Evolutionary conservation across 1,139 yeast species (phyloP).

Genomic region (Pichia inconspicua): DNA sequence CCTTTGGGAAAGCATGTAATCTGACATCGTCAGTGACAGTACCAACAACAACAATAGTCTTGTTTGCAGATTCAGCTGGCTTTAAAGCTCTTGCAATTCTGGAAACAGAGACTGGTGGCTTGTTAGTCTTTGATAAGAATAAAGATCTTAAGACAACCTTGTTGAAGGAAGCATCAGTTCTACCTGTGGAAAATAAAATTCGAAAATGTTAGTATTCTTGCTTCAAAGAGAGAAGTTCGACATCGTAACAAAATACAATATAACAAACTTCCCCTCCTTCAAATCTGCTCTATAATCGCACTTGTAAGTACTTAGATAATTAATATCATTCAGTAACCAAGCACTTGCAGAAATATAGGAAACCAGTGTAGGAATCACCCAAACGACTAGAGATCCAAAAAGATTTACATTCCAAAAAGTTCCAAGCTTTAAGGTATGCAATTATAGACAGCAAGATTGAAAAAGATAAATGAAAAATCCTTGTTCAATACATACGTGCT

Average conservation of each 20-base stretch:
- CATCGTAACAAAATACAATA: background rate
- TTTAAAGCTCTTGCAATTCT: constrained; percentile 80
- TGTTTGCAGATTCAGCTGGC: constrained; percentile 71
- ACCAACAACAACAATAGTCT: constrained; percentile 97
- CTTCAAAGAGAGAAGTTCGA: constrained; percentile 4
- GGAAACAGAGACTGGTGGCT: constrained; percentile 97
- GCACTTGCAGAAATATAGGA: constrained; percentile 26
- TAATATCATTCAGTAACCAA: background rate
- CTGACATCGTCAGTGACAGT: constrained; percentile 98
- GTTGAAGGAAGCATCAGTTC: constrained; percentile 99
- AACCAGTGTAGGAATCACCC: background rate
- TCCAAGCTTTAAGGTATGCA: background rate
- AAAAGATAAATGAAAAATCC: constrained; percentile 1
- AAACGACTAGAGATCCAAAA: background rate
- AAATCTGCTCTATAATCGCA: constrained; percentile 32
- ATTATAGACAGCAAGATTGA: constrained; percentile 20
- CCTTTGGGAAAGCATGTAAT: constrained; percentile 88
- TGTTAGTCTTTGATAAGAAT: constrained; percentile 97
- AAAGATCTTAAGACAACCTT: constrained; percentile 89
- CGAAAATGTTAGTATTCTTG: constrained; percentile 21
- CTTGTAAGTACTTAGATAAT: constrained; percentile 6
- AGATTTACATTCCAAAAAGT: background rate
- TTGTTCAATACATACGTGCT: constrained; percentile 73
- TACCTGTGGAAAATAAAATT: constrained; percentile 42
- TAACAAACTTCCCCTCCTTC: constrained; percentile 7